A percentile compares a stretch with the other conserved stretches of the same genome.
These are phyloP conservation scores for Geoglossum cookeanum DNA, from an alignment of 2,329 filamentous ascomycete species.

Conservation along the genomic window DNA sequence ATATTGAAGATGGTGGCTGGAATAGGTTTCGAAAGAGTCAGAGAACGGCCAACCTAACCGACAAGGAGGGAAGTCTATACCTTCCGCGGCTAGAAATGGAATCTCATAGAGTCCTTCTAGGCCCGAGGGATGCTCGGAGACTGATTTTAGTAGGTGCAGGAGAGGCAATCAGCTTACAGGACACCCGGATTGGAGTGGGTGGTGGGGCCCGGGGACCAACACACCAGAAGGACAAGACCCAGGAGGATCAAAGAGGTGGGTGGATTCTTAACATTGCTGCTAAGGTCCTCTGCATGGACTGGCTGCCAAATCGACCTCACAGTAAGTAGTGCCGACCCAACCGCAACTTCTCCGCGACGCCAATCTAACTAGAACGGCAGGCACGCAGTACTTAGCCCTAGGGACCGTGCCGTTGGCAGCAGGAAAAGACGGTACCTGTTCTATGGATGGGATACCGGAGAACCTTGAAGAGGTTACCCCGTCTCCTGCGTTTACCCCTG, in stretches of 20 bases:
- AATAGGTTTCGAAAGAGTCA: slow-evolving; percentile 26
- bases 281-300: slow-evolving; percentile 29
- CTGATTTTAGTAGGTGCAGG: slow-evolving; percentile 23
- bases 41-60: slow-evolving; percentile 16
- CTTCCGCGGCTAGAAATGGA: slow-evolving; percentile 17
- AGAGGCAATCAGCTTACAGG: slow-evolving; percentile 25
- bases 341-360: not conserved
- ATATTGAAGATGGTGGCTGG: slow-evolving; percentile 23
- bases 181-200: slow-evolving; percentile 21
- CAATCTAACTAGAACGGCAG: slow-evolving; percentile 12
- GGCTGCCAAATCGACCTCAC: slow-evolving; percentile 25
- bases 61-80: slow-evolving; percentile 23
- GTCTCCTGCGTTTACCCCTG: slow-evolving; percentile 30
- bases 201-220: slow-evolving; percentile 5
- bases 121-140: slow-evolving; percentile 26
- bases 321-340: slow-evolving; percentile 22
- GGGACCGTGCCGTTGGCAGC: slow-evolving; percentile 20
- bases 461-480: not conserved
- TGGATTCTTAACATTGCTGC: slow-evolving; percentile 39
- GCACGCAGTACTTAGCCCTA: slow-evolving; percentile 37
- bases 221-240: slow-evolving; percentile 13
- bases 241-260: slow-evolving; percentile 21
- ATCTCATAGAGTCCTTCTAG: slow-evolving; percentile 30
- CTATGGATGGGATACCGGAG: slow-evolving; percentile 8
- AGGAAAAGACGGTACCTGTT: slow-evolving; percentile 18